Evolutionary conservation across 2,329 filamentous ascomycete genomes (phyloP).

Genomic region (Fusarium coffeatum): DNA sequence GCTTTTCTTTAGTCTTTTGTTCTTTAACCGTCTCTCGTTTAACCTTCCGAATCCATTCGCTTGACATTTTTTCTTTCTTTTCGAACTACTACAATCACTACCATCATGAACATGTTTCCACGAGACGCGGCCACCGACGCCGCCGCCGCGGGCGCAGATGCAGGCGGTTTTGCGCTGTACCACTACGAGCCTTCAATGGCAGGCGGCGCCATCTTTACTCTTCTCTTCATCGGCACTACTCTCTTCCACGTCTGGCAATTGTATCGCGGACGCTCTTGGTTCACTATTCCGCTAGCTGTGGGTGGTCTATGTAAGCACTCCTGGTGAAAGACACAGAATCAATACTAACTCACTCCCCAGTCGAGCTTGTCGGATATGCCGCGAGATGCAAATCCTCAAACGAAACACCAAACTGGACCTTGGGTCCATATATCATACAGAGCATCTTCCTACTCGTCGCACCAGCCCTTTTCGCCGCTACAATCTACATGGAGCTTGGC

Average conservation of each 20-base stretch:
- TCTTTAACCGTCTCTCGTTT: rapidly evolving
- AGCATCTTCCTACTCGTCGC: slow-evolving; percentile 5
- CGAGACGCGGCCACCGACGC: neutral
- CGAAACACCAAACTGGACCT: neutral
- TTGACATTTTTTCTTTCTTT: too few relatives aligned
- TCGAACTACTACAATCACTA: rapidly evolving
- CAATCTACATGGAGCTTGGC: slow-evolving; percentile 3
- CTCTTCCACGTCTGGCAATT: slow-evolving; percentile 7
- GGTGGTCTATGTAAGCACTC: slow-evolving; percentile 1
- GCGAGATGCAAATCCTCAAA: slow-evolving; percentile 8
- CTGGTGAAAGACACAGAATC: too few relatives aligned
- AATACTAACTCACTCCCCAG: rapidly evolving
- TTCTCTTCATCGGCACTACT: neutral
- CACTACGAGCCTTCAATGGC: slow-evolving; percentile 7
- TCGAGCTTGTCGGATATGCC: slow-evolving; percentile 4
- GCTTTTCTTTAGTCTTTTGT: neutral
- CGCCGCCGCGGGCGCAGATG: neutral
- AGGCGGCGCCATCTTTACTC: neutral
- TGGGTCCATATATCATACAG: slow-evolving; percentile 8
- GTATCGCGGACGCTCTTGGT: neutral
- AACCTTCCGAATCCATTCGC: rapidly evolving
- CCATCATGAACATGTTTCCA: neutral
- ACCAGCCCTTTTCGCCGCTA: slow-evolving; percentile 1
- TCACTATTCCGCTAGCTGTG: neutral
- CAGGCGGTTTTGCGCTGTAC: neutral